phyloP scores from a whole-genome alignment of 257 asterid species.

The Nicotiana tabacum region DNA sequence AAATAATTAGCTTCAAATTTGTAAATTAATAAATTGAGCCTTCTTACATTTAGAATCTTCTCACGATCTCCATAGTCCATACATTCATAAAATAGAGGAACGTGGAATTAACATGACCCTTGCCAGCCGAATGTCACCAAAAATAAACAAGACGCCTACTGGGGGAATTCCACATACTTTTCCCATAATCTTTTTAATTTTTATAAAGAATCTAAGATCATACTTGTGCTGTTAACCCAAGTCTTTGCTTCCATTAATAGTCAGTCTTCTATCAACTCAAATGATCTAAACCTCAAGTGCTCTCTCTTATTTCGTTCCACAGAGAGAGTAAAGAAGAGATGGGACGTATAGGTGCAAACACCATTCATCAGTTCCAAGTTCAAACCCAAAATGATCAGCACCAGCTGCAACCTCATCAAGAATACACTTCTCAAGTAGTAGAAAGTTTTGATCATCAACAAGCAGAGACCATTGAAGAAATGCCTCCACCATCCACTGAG shows the following conservation, averaged over 20 bases:
- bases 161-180: not conserved
- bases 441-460: conserved; percentile 1
- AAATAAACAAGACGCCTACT: not conserved
- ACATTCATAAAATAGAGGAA: not conserved
- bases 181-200: not conserved
- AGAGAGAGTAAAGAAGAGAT: not conserved
- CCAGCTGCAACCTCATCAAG: conserved; percentile 2
- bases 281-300: not conserved
- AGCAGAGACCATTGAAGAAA: conserved; percentile 20
- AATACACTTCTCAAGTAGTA: not conserved
- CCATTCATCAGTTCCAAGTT: conserved; percentile 5
- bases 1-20: not conserved
- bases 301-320: not conserved
- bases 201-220: no score
- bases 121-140: not conserved
- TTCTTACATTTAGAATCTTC: not conserved
- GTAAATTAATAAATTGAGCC: not conserved
- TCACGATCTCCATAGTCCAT: not conserved
- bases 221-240: no score
- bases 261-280: not conserved
- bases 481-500: conserved; percentile 10
- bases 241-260: not conserved
- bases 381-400: not conserved
- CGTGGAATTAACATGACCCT: not conserved
- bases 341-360: conserved; percentile 18